Percentiles rank a stretch among this genome's conserved stretches.
These are phyloP conservation scores for Neocallimastix lanati DNA, from an alignment of 192 early-diverging fungal genomes.

Conservation along the genomic window DNA sequence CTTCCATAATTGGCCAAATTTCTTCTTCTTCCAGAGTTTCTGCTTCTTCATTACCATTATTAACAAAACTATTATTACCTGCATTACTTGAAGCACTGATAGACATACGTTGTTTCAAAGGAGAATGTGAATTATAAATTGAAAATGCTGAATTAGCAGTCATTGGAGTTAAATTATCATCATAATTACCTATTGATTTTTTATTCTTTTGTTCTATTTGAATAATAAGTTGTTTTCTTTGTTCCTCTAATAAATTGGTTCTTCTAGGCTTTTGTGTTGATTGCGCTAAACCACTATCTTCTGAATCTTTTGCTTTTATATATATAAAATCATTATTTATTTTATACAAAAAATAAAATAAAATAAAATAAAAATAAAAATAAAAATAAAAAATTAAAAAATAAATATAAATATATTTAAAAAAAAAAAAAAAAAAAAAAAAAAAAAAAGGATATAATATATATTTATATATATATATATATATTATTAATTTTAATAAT, in stretches of 20 bases:
- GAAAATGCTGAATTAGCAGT: background rate
- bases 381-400: no score
- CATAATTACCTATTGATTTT: background rate
- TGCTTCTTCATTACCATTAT: constrained; percentile 20
- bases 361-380: no score
- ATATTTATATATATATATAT: no score
- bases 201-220: background rate
- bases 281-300: background rate
- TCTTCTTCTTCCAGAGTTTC: constrained; percentile 29
- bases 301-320: background rate
- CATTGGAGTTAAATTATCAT: background rate
- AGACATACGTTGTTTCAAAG: constrained; percentile 10
- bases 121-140: constrained; percentile 1
- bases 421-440: no score
- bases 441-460: no score
- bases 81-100: constrained; percentile 1
- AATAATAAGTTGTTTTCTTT: background rate
- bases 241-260: background rate
- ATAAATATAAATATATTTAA: no score
- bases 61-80: constrained; percentile 1
- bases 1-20: constrained; percentile 66
- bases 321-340: no score
- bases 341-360: no score
- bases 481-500: no score
- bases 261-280: background rate